phyloP scores from a whole-genome alignment of 1,139 yeast species.

The Citeromyces siamensis region DNA sequence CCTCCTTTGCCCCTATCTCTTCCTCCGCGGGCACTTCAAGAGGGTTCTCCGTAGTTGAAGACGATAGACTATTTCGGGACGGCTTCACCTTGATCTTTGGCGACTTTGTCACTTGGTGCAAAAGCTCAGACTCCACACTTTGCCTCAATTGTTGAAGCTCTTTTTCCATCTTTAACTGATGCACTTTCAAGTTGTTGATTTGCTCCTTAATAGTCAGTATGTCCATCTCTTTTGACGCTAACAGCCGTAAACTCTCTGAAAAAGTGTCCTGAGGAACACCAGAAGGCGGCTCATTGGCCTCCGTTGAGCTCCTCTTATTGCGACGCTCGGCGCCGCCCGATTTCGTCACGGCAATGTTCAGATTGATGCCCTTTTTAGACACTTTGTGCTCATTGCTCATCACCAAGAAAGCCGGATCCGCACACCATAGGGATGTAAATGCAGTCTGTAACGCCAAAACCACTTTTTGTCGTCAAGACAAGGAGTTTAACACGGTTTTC shows the following conservation, averaged over 20 bases:
- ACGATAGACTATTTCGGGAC: background rate
- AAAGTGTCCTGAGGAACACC: slow-evolving; percentile 18
- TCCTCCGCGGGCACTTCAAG: background rate
- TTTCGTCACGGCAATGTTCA: background rate
- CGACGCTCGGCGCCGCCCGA: background rate
- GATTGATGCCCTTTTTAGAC: background rate
- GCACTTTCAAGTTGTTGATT: slow-evolving; percentile 21
- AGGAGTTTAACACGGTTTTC: slow-evolving; percentile 25
- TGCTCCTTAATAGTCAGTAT: slow-evolving; percentile 43
- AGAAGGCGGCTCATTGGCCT: background rate
- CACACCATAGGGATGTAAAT: background rate
- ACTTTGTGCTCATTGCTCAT: slow-evolving; percentile 4
- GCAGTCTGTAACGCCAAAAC: slow-evolving; percentile 27
- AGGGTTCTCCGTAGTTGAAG: background rate
- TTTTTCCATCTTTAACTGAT: slow-evolving; percentile 19
- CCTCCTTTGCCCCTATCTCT: background rate
- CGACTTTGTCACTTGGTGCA: slow-evolving; percentile 14
- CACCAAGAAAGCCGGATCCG: background rate
- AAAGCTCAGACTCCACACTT: slow-evolving; percentile 32
- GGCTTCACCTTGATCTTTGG: background rate
- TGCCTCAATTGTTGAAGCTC: slow-evolving; percentile 27
- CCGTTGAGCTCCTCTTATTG: background rate
- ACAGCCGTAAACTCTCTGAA: slow-evolving; percentile 40
- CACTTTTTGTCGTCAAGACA: slow-evolving; percentile 59
- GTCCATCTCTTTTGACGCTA: slow-evolving; percentile 53